Evolutionary conservation across 2,329 filamentous ascomycete species (phyloP).

Genomic region (Aureobasidium subglaciale): DNA sequence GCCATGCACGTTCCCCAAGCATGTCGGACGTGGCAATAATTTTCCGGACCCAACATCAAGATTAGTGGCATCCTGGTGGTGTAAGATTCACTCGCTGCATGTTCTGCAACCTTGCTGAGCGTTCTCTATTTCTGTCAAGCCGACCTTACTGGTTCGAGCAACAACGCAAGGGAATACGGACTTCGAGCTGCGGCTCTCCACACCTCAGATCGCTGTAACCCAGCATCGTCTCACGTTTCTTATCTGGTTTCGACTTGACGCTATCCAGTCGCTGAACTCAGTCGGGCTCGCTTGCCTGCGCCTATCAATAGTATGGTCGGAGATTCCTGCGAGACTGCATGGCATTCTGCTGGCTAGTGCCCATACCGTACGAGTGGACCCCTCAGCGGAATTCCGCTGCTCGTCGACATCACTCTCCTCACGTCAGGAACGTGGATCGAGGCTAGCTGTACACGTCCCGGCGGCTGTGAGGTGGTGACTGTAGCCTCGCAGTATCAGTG

Average conservation of each 20-base stretch:
- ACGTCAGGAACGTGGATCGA: slow-evolving; percentile 30
- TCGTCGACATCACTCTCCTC: slow-evolving; percentile 31
- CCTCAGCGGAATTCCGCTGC: slow-evolving; percentile 23
- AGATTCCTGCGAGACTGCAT: slow-evolving; percentile 15
- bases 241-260: slow-evolving; percentile 24
- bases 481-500: slow-evolving; percentile 26
- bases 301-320: slow-evolving; percentile 17
- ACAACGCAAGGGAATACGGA: slow-evolving; percentile 15
- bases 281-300: slow-evolving; percentile 8
- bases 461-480: slow-evolving; percentile 23
- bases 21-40: slow-evolving; percentile 12
- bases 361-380: slow-evolving; percentile 15
- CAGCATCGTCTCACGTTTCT: slow-evolving; percentile 31
- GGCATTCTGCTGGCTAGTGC: slow-evolving; percentile 15
- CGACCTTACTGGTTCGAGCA: slow-evolving; percentile 15
- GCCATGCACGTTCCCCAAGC: slow-evolving; percentile 6
- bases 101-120: slow-evolving; percentile 14
- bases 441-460: slow-evolving; percentile 34
- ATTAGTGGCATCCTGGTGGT: slow-evolving; percentile 11
- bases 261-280: slow-evolving; percentile 15
- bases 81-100: slow-evolving; percentile 7
- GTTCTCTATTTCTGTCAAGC: slow-evolving; percentile 15
- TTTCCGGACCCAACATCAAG: slow-evolving; percentile 11
- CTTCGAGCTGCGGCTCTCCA: slow-evolving; percentile 17
- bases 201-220: slow-evolving; percentile 16